phyloP scores from a whole-genome alignment of 139 green algal genomes.

The Zygnema cylindricum region DNA sequence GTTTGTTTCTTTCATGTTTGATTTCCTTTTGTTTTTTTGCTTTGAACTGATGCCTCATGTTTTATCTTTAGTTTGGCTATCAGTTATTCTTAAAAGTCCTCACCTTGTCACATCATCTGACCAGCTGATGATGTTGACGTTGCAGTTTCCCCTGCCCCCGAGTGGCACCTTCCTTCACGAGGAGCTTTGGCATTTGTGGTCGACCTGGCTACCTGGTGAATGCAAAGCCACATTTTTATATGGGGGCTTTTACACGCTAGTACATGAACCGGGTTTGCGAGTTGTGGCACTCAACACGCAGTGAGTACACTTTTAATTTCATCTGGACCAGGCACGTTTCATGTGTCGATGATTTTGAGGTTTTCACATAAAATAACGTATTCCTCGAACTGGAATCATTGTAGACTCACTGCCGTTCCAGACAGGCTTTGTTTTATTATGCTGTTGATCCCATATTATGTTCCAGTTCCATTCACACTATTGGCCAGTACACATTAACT shows the following conservation, averaged over 20 bases:
- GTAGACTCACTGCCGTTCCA: no score
- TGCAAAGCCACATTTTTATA: conserved; percentile 13
- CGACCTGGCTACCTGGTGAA: conserved; percentile 40
- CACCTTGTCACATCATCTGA: neutral
- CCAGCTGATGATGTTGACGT: neutral
- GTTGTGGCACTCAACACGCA: conserved; percentile 57
- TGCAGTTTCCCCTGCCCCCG: conserved; percentile 11
- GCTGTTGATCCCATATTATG: no score
- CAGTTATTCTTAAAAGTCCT: neutral
- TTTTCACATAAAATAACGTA: no score
- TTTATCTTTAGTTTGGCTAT: neutral
- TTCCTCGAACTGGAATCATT: no score
- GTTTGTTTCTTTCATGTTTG: no score
- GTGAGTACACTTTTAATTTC: no score
- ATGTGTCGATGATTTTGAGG: no score
- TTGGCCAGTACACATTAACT: no score
- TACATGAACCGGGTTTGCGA: conserved; percentile 41
- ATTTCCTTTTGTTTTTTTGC: neutral
- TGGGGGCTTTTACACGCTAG: conserved; percentile 46
- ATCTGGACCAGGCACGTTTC: no score
- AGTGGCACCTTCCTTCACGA: conserved; percentile 19
- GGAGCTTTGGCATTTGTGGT: conserved; percentile 23
- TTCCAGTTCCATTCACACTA: no score
- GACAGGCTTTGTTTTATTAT: no score
- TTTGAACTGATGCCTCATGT: neutral